Evolutionary conservation across 805 yeast species (phyloP), one percentile per base, ranked within the genome.

Genomic region (Priceomyces medius): DNA sequence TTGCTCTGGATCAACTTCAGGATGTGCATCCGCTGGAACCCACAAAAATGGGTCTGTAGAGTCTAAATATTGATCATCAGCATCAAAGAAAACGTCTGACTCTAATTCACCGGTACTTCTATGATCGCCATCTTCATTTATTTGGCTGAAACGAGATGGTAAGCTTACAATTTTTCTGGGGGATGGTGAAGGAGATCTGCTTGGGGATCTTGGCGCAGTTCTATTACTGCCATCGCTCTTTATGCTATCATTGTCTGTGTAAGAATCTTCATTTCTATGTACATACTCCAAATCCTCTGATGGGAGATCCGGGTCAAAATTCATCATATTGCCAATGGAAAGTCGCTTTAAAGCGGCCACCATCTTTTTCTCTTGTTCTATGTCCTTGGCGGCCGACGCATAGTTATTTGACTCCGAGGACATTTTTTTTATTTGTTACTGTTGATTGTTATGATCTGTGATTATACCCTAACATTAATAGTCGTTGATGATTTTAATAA

Each of bases 1-100:
- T 53, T 86, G 88, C 54, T 87, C 95, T 2, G 98, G 98, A 19
- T 95, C 90, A n/a, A 91, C 77, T 53, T 86, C 91, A 1, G 98
- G 98, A 59, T 93, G 99, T 28, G 88, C 73, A 47, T 80, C 81
- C 2, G 98, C 99, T 0, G 98, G 98, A 1, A 93, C 97, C 99
- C 99, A 91, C 40, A 91, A 67, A 23, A 86, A 64, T 43, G 77
- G 67, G 37, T 76, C 75, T 13, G 43, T 35, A 6, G 76, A 64
- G 40, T 64, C 56, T 8, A 49, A n/a, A 12, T 27, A 24, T 13
- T 23, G 38, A 31, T 40, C 63, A 20, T 53, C 55, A 7, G 58
- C 53, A 37, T 55, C 59, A 24, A 20, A 40, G 21, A 35, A 40
- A 2, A 36, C 54, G 18, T 56, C 64, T 10, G 31, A 39, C 18